Conservation (phyloP, 176 grass and related monocot genomes). For the Zizania latifolia region DNA sequence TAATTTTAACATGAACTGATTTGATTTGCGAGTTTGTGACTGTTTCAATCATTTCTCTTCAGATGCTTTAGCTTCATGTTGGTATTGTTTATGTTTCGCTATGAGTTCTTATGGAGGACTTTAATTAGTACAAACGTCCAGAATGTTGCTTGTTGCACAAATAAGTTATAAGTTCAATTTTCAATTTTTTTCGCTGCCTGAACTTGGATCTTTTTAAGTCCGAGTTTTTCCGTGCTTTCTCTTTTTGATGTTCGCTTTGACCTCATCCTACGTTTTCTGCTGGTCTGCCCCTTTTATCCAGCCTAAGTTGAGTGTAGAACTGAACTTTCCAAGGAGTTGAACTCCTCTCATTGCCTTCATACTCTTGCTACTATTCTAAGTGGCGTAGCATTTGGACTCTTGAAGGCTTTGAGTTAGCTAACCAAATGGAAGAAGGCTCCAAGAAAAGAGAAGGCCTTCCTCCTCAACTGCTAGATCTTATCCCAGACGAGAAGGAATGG, state of each 20-base stretch:
- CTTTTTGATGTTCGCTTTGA: slow-evolving; percentile 31
- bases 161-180: background rate
- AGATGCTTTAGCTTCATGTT: background rate
- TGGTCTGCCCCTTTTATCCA: slow-evolving; percentile 16
- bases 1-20: slow-evolving; percentile 11
- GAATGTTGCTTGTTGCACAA: slow-evolving; percentile 9
- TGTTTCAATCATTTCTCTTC: background rate
- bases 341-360: slow-evolving; percentile 21
- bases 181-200: slow-evolving; percentile 8
- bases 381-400: slow-evolving; percentile 9
- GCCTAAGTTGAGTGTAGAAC: slow-evolving; percentile 46
- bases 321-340: slow-evolving; percentile 13
- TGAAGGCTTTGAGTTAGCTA: slow-evolving; percentile 18
- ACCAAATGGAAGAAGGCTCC: slow-evolving; percentile 51
- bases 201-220: slow-evolving; percentile 3
- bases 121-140: background rate
- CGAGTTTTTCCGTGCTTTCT: background rate
- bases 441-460: slow-evolving; percentile 32
- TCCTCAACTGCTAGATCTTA: slow-evolving; percentile 75
- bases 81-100: background rate
- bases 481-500: slow-evolving; percentile 61
- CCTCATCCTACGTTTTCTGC: background rate
- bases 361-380: background rate
- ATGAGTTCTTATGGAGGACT: background rate
- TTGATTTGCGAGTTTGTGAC: slow-evolving; percentile 9